These are phyloP conservation scores for Gynochthodes officinalis DNA, from an alignment of 257 asterid genomes.

Conservation along the genomic window DNA sequence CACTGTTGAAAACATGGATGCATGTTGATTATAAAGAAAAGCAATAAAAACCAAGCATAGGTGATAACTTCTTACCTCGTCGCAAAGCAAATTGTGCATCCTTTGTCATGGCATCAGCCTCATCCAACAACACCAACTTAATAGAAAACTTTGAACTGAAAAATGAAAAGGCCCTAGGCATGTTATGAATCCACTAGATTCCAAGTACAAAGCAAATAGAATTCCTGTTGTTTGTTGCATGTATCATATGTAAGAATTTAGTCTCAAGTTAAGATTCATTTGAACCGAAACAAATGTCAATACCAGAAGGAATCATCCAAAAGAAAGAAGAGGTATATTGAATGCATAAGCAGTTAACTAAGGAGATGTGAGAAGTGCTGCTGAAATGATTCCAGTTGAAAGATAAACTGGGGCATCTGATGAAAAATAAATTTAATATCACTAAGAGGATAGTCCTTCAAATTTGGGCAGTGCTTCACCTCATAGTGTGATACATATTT, in stretches of 20 bases:
- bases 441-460: background rate
- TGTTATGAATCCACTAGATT: background rate
- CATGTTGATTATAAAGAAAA: constrained; percentile 7
- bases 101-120: constrained; percentile 99
- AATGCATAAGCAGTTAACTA: background rate
- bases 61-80: constrained; percentile 59
- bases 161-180: constrained; percentile 16
- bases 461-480: background rate
- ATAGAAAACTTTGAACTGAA: constrained; percentile 71
- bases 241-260: background rate
- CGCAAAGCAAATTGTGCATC: constrained; percentile 99
- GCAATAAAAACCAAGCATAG: constrained; percentile 1
- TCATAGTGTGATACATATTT: background rate
- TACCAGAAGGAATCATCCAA: background rate
- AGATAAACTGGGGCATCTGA: background rate
- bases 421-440: background rate
- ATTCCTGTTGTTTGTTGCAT: background rate
- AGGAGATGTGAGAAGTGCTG: background rate
- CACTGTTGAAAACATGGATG: constrained; percentile 45
- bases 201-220: background rate
- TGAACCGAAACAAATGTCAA: background rate
- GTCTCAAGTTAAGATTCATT: background rate
- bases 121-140: constrained; percentile 86
- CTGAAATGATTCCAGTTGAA: background rate
- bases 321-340: constrained; percentile 8